phyloP scores from a whole-genome alignment of 495 filamentous ascomycete species.

The Evernia prunastri region DNA sequence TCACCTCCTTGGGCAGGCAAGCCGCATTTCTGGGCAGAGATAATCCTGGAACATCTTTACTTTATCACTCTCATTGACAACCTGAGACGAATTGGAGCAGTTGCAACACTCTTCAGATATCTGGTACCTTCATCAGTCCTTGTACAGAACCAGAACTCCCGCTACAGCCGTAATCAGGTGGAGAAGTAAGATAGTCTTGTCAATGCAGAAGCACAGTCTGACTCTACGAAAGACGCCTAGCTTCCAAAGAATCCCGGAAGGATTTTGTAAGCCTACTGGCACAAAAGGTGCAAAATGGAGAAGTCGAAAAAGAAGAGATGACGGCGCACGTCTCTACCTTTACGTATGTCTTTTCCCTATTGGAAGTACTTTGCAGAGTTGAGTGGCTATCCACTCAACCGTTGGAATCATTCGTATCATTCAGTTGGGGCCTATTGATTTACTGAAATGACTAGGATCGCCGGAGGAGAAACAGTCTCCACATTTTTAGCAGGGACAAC shows the following conservation, averaged over 20 bases:
- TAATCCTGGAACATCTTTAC: conserved; percentile 2
- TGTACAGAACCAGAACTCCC: no score
- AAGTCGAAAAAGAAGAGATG: no score
- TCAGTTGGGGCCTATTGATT: neutral
- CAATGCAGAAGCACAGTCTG: no score
- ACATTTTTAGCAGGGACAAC: conserved; percentile 38
- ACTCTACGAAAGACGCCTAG: no score
- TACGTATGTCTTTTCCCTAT: no score
- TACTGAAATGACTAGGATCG: conserved; percentile 19
- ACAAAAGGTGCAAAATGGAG: no score
- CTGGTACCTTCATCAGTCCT: no score
- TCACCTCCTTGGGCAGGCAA: conserved; percentile 1
- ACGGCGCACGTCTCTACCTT: no score
- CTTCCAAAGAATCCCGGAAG: no score
- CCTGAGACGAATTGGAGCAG: conserved; percentile 21
- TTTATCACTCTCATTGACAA: conserved; percentile 17
- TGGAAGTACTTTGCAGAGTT: conserved; percentile 8
- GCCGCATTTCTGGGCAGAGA: conserved; percentile 10
- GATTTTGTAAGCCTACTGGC: no score
- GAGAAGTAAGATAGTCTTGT: no score
- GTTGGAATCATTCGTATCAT: conserved; percentile 20
- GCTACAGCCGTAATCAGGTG: no score
- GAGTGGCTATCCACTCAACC: conserved; percentile 24
- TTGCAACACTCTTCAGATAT: conserved; percentile 11
- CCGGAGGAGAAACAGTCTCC: conserved; percentile 47